Evolutionary conservation across 495 filamentous ascomycete species (phyloP), one percentile per base, ranked within the genome.

Genomic region (Neurospora tetrasperma): DNA sequence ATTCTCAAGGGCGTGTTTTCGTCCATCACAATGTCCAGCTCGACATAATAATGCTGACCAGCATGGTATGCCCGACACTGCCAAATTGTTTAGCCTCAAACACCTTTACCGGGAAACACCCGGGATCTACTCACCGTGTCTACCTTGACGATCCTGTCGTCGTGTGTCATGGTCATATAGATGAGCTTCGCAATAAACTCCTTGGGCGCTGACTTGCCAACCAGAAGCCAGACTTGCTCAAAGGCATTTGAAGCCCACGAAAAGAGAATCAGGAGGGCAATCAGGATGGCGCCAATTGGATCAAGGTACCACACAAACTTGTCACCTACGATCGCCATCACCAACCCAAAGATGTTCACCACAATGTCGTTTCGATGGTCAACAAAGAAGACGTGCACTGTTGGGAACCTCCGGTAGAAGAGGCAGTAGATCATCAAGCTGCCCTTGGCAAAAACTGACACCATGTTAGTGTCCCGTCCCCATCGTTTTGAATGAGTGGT

Each of bases 21-120:
- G 73, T 86, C 83, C 86, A 88, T 88, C 59, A 89, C 84, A 71
- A 88, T 84, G 75, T 88, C 87, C 35, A 89, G 83, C 74, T 89
- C 87, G 42, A 88, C 86, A 74, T 87, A 88, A 73, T 86, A 87
- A 39, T 86, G 81, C 73, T 86, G 83, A 0, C 87, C 86, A 18
- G 85, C 84, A 78, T 88, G 86, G 75, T 88, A 88, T 43, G 86
- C 87, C 46, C 86, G 84, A 70, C 82, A 84, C 80, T 83, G 48
- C 23, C 16, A 5, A 8, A 8, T 31, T 23, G 23, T 12, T 62
- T 31, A 62, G 54, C 54, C 9, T 59, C n/a, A 11, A 16, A 4
- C 11, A 1, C 20, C 11, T 31, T 62, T 5, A 62, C 23, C 23
- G 1, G 23, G 23, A 11, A 12, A 12, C 20, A 54, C 10, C 5